These are phyloP conservation scores for Cutaneotrichosporon sp. DNA, from an alignment of 1,284 basidiomycete species.

Conservation along the genomic window DNA sequence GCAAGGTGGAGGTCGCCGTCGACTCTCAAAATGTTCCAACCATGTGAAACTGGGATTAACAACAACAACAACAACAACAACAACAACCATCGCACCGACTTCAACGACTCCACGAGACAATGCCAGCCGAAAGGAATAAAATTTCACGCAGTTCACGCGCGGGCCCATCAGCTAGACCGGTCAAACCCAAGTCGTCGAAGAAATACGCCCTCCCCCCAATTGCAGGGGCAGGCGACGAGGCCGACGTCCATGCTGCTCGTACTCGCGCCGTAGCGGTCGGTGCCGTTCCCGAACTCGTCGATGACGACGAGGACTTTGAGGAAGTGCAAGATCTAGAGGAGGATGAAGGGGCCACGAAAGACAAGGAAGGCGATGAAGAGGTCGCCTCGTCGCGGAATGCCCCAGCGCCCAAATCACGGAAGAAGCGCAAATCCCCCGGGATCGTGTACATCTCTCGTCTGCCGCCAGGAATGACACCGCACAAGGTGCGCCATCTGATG, in stretches of 20 bases:
- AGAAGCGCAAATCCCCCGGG: conserved; percentile 53
- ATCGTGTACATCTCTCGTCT: conserved; percentile 94
- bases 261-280: background rate
- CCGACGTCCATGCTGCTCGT: conserved; percentile 3
- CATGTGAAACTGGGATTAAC: too few relatives aligned
- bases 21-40: too few relatives aligned
- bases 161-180: background rate
- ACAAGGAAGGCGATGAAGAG: conserved; percentile 27
- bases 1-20: background rate
- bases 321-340: background rate
- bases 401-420: background rate
- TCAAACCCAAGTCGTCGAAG: background rate
- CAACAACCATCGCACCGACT: too few relatives aligned
- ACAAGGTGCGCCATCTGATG: conserved; percentile 92
- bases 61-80: background rate
- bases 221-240: conserved; percentile 5
- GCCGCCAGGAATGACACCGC: conserved; percentile 97
- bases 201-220: conserved; percentile 1
- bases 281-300: background rate
- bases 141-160: background rate
- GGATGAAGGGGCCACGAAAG: background rate
- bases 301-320: background rate
- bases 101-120: background rate
- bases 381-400: conserved; percentile 58
- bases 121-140: conserved; percentile 3